phyloP scores from a whole-genome alignment of 2,329 filamentous ascomycete genomes.

The Pseudogymnoascus sp. region DNA sequence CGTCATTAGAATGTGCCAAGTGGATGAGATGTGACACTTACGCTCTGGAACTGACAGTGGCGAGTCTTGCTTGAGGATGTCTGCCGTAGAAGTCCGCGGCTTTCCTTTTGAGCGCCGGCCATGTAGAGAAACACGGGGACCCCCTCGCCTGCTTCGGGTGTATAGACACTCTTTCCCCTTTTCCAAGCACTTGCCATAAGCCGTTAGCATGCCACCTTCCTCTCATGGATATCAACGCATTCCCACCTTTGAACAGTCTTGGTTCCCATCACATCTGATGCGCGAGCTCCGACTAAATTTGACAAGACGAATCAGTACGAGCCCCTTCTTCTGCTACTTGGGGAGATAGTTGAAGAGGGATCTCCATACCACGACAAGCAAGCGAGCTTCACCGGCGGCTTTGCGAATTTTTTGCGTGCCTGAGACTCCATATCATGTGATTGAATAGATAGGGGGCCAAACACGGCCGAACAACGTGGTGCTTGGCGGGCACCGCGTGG shows the following conservation, averaged over 20 bases:
- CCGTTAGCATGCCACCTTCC: slow-evolving; percentile 14
- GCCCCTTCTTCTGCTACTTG: background rate
- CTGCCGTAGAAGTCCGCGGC: background rate
- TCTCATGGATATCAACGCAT: slow-evolving; percentile 1
- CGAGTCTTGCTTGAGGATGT: slow-evolving; percentile 20
- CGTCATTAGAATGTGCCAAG: slow-evolving; percentile 17
- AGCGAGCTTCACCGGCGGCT: slow-evolving; percentile 43
- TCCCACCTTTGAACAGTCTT: slow-evolving; percentile 38
- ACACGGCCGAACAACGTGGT: background rate
- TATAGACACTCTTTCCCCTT: slow-evolving; percentile 26
- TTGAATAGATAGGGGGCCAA: background rate
- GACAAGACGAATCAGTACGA: slow-evolving; percentile 9
- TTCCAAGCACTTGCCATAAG: slow-evolving; percentile 21
- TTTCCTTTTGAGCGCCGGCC: slow-evolving; percentile 11
- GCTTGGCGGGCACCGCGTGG: background rate
- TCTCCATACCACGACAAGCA: slow-evolving; percentile 41
- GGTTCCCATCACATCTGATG: slow-evolving; percentile 40
- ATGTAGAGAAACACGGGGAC: slow-evolving; percentile 21
- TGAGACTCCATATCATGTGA: slow-evolving; percentile 4
- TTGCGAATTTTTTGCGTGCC: slow-evolving; percentile 23
- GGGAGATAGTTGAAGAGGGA: background rate
- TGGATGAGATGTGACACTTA: slow-evolving; percentile 16
- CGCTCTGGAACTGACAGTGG: slow-evolving; percentile 16
- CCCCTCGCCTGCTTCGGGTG: slow-evolving; percentile 25
- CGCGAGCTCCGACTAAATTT: slow-evolving; percentile 36